A percentile compares a stretch with the other conserved stretches of the same genome.
Evolutionary conservation across 1,284 basidiomycete genomes (phyloP).

Genomic region (Leccinum subspadiceum): DNA sequence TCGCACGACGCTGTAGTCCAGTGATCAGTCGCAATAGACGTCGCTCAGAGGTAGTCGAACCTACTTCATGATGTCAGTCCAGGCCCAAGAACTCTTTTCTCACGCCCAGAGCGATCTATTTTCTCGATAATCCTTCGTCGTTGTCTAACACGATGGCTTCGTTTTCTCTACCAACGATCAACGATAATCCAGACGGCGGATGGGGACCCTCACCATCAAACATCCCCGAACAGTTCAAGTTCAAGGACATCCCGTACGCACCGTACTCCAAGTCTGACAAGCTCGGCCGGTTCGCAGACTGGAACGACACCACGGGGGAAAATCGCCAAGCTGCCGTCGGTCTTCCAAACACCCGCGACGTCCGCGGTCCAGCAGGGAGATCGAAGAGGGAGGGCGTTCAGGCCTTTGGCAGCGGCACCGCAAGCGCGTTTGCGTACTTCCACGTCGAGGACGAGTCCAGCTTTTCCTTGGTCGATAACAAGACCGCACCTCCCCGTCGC

Average conservation of each 20-base stretch:
- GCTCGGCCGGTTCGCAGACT: conserved; percentile 96
- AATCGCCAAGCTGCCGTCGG: conserved; percentile 58
- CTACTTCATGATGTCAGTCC: conserved; percentile 59
- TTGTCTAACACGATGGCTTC: conserved; percentile 54
- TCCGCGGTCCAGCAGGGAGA: conserved; percentile 49
- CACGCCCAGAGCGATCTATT: conserved; percentile 36
- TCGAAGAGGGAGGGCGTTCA: conserved; percentile 66
- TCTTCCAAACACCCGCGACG: conserved; percentile 45
- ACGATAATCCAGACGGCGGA: conserved; percentile 79
- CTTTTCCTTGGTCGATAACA: conserved; percentile 96
- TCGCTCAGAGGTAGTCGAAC: conserved; percentile 29
- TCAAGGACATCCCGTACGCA: conserved; percentile 92
- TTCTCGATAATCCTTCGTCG: conserved; percentile 16
- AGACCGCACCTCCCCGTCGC: conserved; percentile 61
- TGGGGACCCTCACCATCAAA: conserved; percentile 80
- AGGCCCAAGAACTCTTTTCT: conserved; percentile 37
- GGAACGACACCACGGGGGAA: conserved; percentile 79
- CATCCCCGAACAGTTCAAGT: conserved; percentile 77
- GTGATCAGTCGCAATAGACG: conserved; percentile 13
- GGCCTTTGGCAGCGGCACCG: conserved; percentile 79
- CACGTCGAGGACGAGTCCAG: conserved; percentile 98
- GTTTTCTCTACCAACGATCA: conserved; percentile 73
- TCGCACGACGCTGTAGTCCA: conserved; percentile 70
- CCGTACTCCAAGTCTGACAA: conserved; percentile 99
- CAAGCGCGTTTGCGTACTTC: conserved; percentile 96